Evolutionary conservation across 305 asterid species (phyloP).

Genomic region (Fraxinus xanthoxyloides): DNA sequence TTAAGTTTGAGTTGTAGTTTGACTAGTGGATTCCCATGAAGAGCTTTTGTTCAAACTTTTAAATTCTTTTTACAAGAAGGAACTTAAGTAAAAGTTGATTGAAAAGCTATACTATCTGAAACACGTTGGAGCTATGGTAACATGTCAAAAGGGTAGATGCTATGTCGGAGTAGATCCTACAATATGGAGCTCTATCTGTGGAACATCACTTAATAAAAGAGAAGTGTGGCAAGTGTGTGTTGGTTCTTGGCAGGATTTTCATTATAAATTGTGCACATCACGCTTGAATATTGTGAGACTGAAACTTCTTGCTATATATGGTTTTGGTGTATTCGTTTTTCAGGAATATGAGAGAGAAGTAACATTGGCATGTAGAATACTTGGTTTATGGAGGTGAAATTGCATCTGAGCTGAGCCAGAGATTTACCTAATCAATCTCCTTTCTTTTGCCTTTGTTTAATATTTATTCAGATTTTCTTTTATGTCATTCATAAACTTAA

Average conservation of each 20-base stretch:
- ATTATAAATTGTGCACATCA: neutral
- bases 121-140: slow-evolving; percentile 6
- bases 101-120: slow-evolving; percentile 12
- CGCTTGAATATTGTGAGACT: neutral
- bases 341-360: neutral
- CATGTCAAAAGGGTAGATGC: neutral
- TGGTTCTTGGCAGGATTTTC: neutral
- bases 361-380: neutral
- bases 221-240: neutral
- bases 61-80: slow-evolving; percentile 9
- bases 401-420: neutral
- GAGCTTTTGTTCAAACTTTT: neutral
- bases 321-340: neutral
- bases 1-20: neutral
- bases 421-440: neutral
- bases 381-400: neutral
- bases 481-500: neutral
- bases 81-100: slow-evolving; percentile 1
- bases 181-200: neutral
- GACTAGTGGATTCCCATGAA: neutral
- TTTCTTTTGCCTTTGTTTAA: neutral
- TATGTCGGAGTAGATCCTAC: neutral
- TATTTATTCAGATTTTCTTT: neutral
- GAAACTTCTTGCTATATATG: neutral
- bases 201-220: neutral